These are phyloP conservation scores for Leptographium galeiforme DNA, from an alignment of 2,329 filamentous ascomycete species.

Conservation along the genomic window DNA sequence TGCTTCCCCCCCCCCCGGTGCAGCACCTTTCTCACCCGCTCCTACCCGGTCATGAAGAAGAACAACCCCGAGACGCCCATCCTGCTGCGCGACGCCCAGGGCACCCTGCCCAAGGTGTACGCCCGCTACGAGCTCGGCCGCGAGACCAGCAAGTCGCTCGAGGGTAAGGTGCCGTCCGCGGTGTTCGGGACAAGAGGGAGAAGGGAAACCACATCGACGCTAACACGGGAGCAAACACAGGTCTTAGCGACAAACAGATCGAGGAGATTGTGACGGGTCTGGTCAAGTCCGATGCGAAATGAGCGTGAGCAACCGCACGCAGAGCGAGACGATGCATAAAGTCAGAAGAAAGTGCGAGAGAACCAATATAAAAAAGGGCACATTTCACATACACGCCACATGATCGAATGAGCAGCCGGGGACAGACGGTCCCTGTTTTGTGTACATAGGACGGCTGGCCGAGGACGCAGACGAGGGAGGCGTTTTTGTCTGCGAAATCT, in stretches of 20 bases:
- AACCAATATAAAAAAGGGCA: neutral
- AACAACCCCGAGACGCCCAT: conserved; percentile 92
- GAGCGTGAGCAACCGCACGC: neutral
- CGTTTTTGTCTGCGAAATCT: neutral
- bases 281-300: conserved; percentile 28
- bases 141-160: conserved; percentile 44
- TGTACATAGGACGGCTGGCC: neutral
- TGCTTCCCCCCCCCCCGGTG: no score
- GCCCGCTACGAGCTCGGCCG: conserved; percentile 66
- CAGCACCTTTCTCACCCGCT: conserved; percentile 78
- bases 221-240: conserved; percentile 13
- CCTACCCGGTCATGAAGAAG: conserved; percentile 99
- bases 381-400: neutral
- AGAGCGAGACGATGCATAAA: neutral
- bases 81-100: conserved; percentile 81
- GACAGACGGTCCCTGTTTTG: neutral
- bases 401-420: neutral
- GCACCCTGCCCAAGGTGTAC: conserved; percentile 74
- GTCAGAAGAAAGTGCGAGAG: neutral
- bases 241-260: conserved; percentile 46
- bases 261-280: conserved; percentile 43
- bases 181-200: neutral
- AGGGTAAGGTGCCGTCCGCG: conserved; percentile 21
- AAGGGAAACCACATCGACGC: neutral
- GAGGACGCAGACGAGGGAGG: neutral